A percentile compares a stretch with the other conserved stretches of the same genome.
phyloP scores from a whole-genome alignment of 2,329 filamentous ascomycete genomes.

The Ascochyta koolunga region DNA sequence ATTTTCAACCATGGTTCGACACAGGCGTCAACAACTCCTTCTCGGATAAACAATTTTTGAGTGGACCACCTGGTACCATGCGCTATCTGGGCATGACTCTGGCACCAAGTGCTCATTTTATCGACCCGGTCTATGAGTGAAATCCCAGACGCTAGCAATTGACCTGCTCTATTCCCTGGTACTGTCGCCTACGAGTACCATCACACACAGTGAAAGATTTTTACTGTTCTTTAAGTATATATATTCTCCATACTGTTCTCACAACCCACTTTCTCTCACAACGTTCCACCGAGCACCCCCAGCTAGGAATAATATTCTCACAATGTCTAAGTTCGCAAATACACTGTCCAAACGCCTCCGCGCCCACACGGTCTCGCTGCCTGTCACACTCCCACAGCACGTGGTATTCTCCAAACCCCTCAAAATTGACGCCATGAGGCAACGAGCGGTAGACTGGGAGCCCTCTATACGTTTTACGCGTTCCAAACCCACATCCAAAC shows the following conservation, averaged over 20 bases:
- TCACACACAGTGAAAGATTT: too few species aligned
- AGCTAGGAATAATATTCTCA: neutral
- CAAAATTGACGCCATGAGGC: neutral
- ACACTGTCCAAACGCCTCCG: neutral
- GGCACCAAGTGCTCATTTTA: too few species aligned
- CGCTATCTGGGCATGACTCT: neutral
- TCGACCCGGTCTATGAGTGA: too few species aligned
- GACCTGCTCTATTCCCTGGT: neutral
- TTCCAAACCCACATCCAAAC: neutral
- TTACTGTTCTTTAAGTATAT: too few species aligned
- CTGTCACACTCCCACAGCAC: neutral
- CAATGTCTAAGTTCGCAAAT: neutral
- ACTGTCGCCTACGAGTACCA: neutral
- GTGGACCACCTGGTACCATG: neutral
- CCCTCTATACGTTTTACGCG: neutral
- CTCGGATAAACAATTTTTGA: neutral
- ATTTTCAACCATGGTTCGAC: neutral
- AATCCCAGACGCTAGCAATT: too few species aligned
- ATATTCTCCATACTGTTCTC: too few species aligned
- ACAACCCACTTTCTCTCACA: too few species aligned
- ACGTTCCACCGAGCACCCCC: neutral
- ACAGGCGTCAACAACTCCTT: neutral
- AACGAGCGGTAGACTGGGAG: slow-evolving; percentile 10
- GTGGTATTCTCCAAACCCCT: neutral
- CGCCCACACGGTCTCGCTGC: neutral